phyloP scores from a whole-genome alignment of 1,284 basidiomycete genomes.

The Cutaneotrichosporon curvatum region DNA sequence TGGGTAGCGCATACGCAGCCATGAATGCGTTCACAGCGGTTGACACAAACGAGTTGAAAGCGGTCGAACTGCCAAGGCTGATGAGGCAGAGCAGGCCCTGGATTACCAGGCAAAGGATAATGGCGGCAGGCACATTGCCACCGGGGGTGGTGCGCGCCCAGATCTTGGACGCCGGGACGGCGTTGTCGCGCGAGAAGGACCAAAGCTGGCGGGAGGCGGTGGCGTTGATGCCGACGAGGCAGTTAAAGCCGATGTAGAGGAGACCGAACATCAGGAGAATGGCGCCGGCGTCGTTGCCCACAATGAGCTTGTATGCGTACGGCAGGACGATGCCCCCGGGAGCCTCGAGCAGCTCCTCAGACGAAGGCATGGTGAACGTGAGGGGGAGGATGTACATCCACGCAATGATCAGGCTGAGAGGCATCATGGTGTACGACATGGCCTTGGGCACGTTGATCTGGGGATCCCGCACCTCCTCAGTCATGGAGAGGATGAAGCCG shows the following conservation, averaged over 20 bases:
- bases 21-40: conserved; percentile 16
- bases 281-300: conserved; percentile 12
- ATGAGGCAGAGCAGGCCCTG: conserved; percentile 19
- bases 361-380: conserved; percentile 14
- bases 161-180: conserved; percentile 12
- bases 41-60: conserved; percentile 19
- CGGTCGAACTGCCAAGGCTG: conserved; percentile 15
- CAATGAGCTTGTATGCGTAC: conserved; percentile 11
- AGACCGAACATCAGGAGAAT: conserved; percentile 11
- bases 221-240: conserved; percentile 16
- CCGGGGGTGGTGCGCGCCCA: conserved; percentile 10
- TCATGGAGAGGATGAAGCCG: conserved; percentile 15
- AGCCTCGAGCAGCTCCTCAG: conserved; percentile 13
- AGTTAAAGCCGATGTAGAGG: conserved; percentile 15
- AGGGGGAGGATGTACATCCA: conserved; percentile 12
- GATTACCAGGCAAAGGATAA: conserved; percentile 10
- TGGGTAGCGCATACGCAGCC: conserved; percentile 11
- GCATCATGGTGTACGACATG: conserved; percentile 14
- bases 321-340: conserved; percentile 11
- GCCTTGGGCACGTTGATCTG: conserved; percentile 10
- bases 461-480: conserved; percentile 11
- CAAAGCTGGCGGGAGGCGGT: conserved; percentile 14
- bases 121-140: conserved; percentile 16
- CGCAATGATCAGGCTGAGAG: conserved; percentile 9
- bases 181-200: conserved; percentile 18